Evolutionary conservation across 331 rosid genomes (phyloP).

Genomic region (Rosa hybrid): DNA sequence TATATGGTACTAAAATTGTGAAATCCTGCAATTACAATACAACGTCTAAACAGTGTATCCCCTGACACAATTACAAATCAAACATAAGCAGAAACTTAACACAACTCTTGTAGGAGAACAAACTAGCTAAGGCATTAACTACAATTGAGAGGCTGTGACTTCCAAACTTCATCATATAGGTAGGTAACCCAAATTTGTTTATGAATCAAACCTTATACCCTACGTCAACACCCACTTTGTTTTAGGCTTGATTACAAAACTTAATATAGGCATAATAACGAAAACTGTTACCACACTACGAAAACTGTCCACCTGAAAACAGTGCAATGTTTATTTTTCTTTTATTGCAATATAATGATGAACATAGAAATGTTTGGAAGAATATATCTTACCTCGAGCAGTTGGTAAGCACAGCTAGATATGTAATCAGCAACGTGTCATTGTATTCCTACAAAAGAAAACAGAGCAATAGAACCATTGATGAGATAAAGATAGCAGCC

Average conservation of each 20-base stretch:
- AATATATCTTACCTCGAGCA: constrained; percentile 73
- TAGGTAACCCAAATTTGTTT: background rate
- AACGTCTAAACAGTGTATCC: no score
- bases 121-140: no score
- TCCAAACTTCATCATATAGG: background rate
- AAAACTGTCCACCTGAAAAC: background rate
- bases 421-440: constrained; percentile 80
- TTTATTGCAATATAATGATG: background rate
- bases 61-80: no score
- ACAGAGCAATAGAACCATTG: constrained; percentile 6
- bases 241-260: background rate
- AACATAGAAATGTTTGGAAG: background rate
- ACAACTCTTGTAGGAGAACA: no score
- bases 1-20: no score
- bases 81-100: no score
- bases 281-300: background rate
- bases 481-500: background rate
- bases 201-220: background rate
- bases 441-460: constrained; percentile 69
- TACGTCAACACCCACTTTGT: background rate
- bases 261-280: background rate
- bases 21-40: no score
- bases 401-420: constrained; percentile 93
- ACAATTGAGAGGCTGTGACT: no score
- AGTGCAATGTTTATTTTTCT: background rate